Base-by-base conservation (phyloP, 805 yeast species). In the Monosporozyma unispora region DNA sequence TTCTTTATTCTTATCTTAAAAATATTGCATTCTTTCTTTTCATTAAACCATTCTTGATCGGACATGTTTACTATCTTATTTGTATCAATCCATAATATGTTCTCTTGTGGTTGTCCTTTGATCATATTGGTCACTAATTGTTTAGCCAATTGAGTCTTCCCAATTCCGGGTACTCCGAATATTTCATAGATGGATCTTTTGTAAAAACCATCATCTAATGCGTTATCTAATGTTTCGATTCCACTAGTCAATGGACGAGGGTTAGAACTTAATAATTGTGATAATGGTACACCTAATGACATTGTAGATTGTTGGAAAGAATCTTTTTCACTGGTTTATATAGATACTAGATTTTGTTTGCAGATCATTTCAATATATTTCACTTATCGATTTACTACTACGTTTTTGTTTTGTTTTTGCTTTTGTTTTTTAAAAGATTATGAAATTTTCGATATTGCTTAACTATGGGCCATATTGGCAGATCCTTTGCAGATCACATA, bases 161-260 rank as follows among this genome's bases (percentile, higher is more conserved):
- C 67, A 9, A 60, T 53, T 2, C 68, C 69, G 4, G 70, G 69
- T 14, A 65, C 63, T 1, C 70, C 70, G 52, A 55, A 63, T 5
- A 66, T 51, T 39, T 64, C 69, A 51, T 66, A 66, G 22, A 66
- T 62, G 19, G 58, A 54, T 41, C 63, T 46, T 12, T 56, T 50
- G 37, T 62, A 60, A 33, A 64, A 59, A 6, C 68, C 68, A 19
- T 51, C 55, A 28, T 54, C 52, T 33, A 63, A 45, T 8, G 52
- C 46, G 9, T 49, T 48, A 46, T 65, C 68, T 21, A 65, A 50
- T 9, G 44, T 49, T 10, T 42, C 38, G 42, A 57, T 52, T 5
- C 68, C 67, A 29, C 58, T 59, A 5, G 46, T 29, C 14, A 64
- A 44, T 1, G 66, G 62, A 5, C 49, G 46, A 3, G 60, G 60